A percentile compares a stretch with the other conserved stretches of the same genome.
Evolutionary conservation across 176 grass and related monocot genomes (phyloP).

Genomic region (Rhynchospora tenuis): DNA sequence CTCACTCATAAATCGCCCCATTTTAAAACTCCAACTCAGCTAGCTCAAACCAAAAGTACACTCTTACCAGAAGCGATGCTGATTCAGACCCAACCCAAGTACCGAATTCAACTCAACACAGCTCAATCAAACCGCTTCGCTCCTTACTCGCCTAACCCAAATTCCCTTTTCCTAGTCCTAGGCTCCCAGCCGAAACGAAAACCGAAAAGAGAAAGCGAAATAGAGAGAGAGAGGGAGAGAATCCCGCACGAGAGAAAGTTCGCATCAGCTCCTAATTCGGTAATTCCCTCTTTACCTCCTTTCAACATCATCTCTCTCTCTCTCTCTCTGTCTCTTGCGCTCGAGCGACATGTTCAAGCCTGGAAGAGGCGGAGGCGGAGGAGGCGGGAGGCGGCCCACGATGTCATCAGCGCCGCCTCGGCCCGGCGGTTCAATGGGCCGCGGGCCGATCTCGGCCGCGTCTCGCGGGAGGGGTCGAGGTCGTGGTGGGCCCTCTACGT

Average conservation of each 20-base stretch:
- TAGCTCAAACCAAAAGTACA: not conserved
- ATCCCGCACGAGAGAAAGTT: conserved; percentile 15
- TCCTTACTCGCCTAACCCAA: not conserved
- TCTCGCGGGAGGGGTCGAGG: conserved; percentile 25
- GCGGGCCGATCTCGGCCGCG: not conserved
- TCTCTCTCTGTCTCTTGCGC: not conserved
- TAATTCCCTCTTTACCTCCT: conserved; percentile 3
- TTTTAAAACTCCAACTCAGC: not conserved
- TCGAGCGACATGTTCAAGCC: conserved; percentile 51
- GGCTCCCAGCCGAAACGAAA: conserved; percentile 8
- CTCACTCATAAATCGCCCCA: too few species aligned
- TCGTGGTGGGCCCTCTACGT: not conserved
- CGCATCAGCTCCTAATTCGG: conserved; percentile 19
- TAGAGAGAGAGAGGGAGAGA: conserved; percentile 6
- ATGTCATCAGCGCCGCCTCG: conserved; percentile 31
- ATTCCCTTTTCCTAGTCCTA: not conserved
- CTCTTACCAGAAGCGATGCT: too few species aligned
- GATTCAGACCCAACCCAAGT: too few species aligned
- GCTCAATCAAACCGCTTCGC: not conserved
- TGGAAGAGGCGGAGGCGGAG: conserved; percentile 49
- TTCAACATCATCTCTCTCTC: not conserved
- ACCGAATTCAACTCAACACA: too few species aligned
- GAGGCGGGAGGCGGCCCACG: conserved; percentile 38
- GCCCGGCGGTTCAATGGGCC: conserved; percentile 7
- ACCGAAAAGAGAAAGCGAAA: not conserved